These are phyloP conservation scores for Penicillium lagena DNA, from an alignment of 495 filamentous ascomycete genomes.

Conservation along the genomic window DNA sequence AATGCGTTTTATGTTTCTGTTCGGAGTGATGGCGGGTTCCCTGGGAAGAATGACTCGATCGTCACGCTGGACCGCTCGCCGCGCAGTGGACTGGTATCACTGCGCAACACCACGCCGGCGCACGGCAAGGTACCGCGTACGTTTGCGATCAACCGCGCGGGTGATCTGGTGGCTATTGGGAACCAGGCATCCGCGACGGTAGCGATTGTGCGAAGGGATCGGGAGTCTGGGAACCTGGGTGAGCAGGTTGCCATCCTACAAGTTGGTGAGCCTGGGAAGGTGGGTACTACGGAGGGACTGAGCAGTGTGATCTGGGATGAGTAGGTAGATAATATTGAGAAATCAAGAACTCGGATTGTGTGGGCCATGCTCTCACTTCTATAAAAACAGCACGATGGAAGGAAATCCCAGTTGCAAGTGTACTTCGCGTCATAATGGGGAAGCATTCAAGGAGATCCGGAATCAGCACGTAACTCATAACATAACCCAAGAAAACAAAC, in stretches of 20 bases:
- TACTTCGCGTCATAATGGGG: slow-evolving; percentile 8
- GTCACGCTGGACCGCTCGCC: slow-evolving; percentile 22
- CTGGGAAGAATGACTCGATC: slow-evolving; percentile 24
- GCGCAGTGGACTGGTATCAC: slow-evolving; percentile 40
- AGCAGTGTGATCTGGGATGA: slow-evolving; percentile 60
- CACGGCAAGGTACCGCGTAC: slow-evolving; percentile 58
- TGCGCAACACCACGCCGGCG: slow-evolving; percentile 46
- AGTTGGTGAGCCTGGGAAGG: slow-evolving; percentile 25
- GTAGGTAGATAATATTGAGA: not conserved
- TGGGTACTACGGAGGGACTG: slow-evolving; percentile 38
- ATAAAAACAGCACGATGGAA: slow-evolving; percentile 1
- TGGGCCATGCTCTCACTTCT: not conserved
- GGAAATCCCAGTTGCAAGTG: slow-evolving; percentile 2
- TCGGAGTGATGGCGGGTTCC: slow-evolving; percentile 33
- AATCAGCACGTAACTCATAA: slow-evolving; percentile 9
- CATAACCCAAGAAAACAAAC: not conserved
- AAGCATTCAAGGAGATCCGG: not conserved
- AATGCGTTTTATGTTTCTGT: slow-evolving; percentile 35
- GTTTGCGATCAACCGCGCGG: slow-evolving; percentile 58
- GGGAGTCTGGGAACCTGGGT: slow-evolving; percentile 46
- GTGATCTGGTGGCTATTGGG: slow-evolving; percentile 55
- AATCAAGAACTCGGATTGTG: slow-evolving; percentile 1
- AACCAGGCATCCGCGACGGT: slow-evolving; percentile 53
- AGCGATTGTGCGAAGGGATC: slow-evolving; percentile 53
- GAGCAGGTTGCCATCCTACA: slow-evolving; percentile 37